Evolutionary conservation across 441 rosid species (phyloP), one percentile per base, ranked within the genome.

Genomic region (Raphanus hybrid): DNA sequence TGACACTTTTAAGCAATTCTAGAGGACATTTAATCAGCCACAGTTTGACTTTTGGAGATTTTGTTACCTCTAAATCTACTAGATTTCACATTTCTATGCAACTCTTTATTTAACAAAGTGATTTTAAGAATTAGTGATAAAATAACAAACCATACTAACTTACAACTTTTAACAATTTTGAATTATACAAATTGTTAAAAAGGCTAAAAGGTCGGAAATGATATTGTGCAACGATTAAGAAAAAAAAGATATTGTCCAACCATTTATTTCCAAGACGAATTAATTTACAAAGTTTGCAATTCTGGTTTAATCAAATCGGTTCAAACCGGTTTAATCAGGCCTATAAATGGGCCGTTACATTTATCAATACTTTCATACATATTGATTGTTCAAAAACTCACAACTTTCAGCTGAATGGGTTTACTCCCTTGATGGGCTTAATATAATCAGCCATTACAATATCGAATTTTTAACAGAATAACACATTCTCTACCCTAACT

Each of bases 41-140:
- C 55, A 73, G 27, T 29, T 43, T 66, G 68, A 66, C 81, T 72
- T 87, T 81, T 54, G 26, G 59, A 54, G 59, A 15, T 54, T 54
- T 54, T 54, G 59, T 15, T 54, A 7, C 7, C 23, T 52, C 57
- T 48, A 16, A 15, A 5, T 43, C 52, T 45, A 4, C 14, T 45
- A 45, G 52, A 45, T 45, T 45, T 45, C 52, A 35, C 39, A 35
- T 35, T 35, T 35, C 39, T 41, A 41, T 9, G 12, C 48, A 41
- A 41, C 9, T 41, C 48, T 41, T 9, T 10, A 3, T 41, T 41
- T 41, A 9, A 9, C 48, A 41, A 35, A 8, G 1, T 35, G 6
- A 35, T 35, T 35, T 35, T 6, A 5, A 35, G 6, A 35, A 35
- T 35, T 35, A 5, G 39, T 35, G 8, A 6, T 35, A 35, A 35